phyloP scores from a whole-genome alignment of 371 early-diverging fungal species.

The Apophysomyces ossiformis region DNA sequence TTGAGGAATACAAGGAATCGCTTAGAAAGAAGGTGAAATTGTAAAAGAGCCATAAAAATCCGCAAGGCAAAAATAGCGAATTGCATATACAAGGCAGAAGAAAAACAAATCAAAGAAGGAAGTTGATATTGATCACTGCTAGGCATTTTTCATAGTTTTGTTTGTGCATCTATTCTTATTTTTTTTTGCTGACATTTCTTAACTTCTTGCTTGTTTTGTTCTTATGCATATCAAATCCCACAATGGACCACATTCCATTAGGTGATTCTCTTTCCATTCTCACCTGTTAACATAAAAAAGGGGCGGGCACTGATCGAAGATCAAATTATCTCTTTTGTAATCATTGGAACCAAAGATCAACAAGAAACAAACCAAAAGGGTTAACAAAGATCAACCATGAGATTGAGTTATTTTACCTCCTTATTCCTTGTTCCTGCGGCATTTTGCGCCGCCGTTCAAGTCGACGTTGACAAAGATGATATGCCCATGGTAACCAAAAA shows the following conservation, averaged over 20 bases:
- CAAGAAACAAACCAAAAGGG: no score
- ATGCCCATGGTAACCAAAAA: no score
- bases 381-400: not conserved
- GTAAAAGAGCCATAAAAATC: constrained; percentile 34
- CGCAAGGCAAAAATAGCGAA: no score
- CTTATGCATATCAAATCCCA: not conserved
- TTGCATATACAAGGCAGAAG: not conserved
- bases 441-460: not conserved
- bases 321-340: not conserved
- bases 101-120: not conserved
- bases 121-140: not conserved
- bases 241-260: constrained; percentile 1
- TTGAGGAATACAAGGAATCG: constrained; percentile 87
- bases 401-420: not conserved
- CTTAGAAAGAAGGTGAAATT: constrained; percentile 80
- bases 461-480: no score
- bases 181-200: not conserved
- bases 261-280: not conserved
- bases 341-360: not conserved
- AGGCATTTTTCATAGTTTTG: not conserved
- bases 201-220: not conserved
- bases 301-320: not conserved
- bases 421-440: not conserved
- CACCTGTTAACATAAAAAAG: constrained; percentile 1
- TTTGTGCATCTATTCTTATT: not conserved